A percentile compares a stretch with the other conserved stretches of the same genome.
Conservation (phyloP, 257 asterid species). For the Fraxinus anomala region DNA sequence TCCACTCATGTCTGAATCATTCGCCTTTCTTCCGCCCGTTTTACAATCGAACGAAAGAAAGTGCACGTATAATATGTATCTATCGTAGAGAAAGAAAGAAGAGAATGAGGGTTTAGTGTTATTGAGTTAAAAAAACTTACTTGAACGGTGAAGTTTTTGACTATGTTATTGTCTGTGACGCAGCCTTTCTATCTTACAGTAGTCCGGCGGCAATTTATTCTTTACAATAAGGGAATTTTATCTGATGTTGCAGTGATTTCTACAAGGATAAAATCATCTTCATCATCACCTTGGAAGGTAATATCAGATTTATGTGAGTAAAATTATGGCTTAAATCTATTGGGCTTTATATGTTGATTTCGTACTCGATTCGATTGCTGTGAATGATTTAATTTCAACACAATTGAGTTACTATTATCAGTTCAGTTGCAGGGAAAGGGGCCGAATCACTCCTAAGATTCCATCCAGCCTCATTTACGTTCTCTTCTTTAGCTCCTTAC, state of each 20-base stretch:
- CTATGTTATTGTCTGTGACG: slow-evolving; percentile 26
- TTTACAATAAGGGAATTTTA: no score
- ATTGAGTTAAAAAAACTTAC: slow-evolving; percentile 53
- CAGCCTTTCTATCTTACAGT: background rate
- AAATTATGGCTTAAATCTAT: background rate
- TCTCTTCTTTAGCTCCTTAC: no score
- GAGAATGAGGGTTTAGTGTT: background rate
- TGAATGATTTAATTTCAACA: background rate
- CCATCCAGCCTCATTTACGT: no score
- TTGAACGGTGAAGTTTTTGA: slow-evolving; percentile 38
- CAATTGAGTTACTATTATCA: background rate
- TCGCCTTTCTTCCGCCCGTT: slow-evolving; percentile 54
- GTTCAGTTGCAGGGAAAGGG: background rate
- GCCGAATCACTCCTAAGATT: background rate
- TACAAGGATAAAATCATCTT: background rate
- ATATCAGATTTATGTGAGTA: background rate
- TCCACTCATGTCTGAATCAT: slow-evolving; percentile 79
- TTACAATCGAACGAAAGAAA: background rate
- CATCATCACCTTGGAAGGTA: background rate
- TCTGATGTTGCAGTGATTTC: background rate
- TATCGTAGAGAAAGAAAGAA: slow-evolving; percentile 2
- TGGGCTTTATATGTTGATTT: background rate
- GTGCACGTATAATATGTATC: background rate
- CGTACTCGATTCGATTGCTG: background rate
- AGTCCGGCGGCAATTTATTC: no score